Evolutionary conservation across 1,139 yeast genomes (phyloP).

Genomic region (Magnusiomyces suaveolens): DNA sequence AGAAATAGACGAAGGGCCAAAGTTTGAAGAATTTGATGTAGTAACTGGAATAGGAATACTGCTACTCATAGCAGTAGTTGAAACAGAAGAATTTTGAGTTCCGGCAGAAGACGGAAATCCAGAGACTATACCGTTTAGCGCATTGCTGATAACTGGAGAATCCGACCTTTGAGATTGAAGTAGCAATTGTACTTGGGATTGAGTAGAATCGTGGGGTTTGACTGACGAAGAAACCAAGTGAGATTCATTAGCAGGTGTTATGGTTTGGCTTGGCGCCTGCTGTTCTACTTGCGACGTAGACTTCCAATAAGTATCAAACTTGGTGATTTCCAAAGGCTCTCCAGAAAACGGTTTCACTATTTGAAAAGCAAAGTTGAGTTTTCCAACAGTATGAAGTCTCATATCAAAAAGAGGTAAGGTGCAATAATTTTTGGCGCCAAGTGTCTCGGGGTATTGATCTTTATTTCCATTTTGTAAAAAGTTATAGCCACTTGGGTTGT

Average conservation of each 20-base stretch:
- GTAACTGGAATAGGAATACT: neutral
- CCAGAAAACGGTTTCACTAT: slow-evolving; percentile 88
- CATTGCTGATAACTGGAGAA: slow-evolving; percentile 7
- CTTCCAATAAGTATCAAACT: slow-evolving; percentile 96
- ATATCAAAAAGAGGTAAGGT: slow-evolving; percentile 75
- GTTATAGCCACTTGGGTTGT: slow-evolving; percentile 16
- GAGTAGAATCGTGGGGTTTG: slow-evolving; percentile 1
- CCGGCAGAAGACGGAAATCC: neutral
- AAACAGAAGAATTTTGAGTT: slow-evolving; percentile 1
- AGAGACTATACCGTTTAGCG: slow-evolving; percentile 7
- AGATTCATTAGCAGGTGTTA: neutral
- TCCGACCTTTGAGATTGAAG: slow-evolving; percentile 10
- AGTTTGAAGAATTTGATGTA: neutral
- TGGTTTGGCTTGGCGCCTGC: slow-evolving; percentile 6
- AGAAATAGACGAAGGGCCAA: neutral
- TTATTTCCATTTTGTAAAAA: slow-evolving; percentile 14
- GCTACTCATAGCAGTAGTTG: slow-evolving; percentile 8
- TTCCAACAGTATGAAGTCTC: slow-evolving; percentile 75
- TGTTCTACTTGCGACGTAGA: slow-evolving; percentile 48
- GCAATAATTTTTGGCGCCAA: slow-evolving; percentile 31
- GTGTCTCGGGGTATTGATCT: slow-evolving; percentile 17
- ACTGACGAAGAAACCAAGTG: neutral
- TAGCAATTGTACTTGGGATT: slow-evolving; percentile 14
- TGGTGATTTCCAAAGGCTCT: slow-evolving; percentile 73
- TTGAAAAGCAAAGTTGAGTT: slow-evolving; percentile 65